These are phyloP conservation scores for Fomitopsis pinicola DNA, from an alignment of 1,284 basidiomycete species.

Conservation along the genomic window DNA sequence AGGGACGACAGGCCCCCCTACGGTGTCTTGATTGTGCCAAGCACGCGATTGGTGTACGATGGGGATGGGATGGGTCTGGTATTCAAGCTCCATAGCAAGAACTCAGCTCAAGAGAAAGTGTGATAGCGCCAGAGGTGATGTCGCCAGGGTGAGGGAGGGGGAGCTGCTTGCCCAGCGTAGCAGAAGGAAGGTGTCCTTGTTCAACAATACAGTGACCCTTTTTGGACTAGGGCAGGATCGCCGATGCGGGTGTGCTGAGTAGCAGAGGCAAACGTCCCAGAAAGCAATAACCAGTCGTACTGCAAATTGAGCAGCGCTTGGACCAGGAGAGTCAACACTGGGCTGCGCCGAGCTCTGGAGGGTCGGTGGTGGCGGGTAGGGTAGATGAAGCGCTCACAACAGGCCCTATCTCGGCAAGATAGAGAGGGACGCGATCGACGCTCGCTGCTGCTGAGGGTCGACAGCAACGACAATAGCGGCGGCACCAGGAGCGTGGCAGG, in stretches of 20 bases:
- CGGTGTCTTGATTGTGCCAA: constrained; percentile 38
- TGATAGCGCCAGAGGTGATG: constrained; percentile 3
- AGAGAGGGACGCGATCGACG: background rate
- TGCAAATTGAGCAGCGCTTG: background rate
- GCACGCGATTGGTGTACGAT: constrained; percentile 38
- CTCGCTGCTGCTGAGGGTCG: background rate
- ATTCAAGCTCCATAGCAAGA: constrained; percentile 48
- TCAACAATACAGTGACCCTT: constrained; percentile 19
- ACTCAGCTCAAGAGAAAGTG: background rate
- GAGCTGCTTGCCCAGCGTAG: constrained; percentile 10
- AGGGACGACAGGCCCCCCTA: constrained; percentile 28
- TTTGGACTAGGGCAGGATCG: constrained; percentile 14
- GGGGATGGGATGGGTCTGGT: constrained; percentile 40
- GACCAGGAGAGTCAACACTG: background rate
- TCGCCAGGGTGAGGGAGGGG: constrained; percentile 6
- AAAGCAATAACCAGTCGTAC: background rate
- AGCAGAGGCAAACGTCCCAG: background rate
- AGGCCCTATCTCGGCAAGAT: background rate
- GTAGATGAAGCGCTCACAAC: background rate
- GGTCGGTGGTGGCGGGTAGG: background rate
- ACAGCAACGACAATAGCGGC: background rate
- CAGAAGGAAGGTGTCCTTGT: constrained; percentile 18
- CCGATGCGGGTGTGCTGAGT: constrained; percentile 10
- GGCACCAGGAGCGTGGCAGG: background rate
- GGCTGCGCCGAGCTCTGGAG: constrained; percentile 1